Conservation (phyloP, 441 rosid species). For the Monsonia emarginata region DNA sequence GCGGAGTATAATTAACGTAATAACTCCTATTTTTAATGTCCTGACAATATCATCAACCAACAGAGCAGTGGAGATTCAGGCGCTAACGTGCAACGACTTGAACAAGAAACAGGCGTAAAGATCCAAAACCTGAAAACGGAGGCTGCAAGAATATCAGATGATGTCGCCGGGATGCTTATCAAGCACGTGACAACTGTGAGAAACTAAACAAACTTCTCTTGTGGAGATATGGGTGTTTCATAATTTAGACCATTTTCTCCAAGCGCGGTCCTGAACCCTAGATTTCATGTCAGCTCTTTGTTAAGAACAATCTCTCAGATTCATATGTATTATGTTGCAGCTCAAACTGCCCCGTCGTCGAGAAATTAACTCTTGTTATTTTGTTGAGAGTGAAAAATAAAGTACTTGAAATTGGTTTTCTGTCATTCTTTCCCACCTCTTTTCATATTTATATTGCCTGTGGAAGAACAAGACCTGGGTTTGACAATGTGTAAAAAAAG, state of each 20-base stretch:
- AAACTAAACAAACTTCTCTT: constrained; percentile 28
- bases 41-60: constrained; percentile 15
- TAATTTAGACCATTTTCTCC: not conserved
- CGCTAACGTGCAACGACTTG: constrained; percentile 82
- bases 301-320: no score
- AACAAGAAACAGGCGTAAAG: constrained; percentile 64
- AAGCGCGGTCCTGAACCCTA: not conserved
- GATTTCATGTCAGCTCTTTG: not conserved
- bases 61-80: constrained; percentile 25
- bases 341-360: not conserved
- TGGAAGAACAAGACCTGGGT: no score
- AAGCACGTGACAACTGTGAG: constrained; percentile 57
- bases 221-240: not conserved
- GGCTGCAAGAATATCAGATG: constrained; percentile 49
- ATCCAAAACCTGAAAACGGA: constrained; percentile 49
- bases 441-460: no score
- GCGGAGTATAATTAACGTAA: no score
- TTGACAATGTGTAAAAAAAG: no score
- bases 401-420: not conserved
- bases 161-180: constrained; percentile 64
- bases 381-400: not conserved
- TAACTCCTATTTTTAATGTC: not conserved
- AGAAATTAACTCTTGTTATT: not conserved
- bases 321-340: not conserved
- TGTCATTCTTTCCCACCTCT: no score